Percentiles rank a stretch among this genome's conserved stretches.
These are phyloP conservation scores for Boletus tomentosulus DNA, from an alignment of 768 basidiomycete genomes.

Conservation along the genomic window DNA sequence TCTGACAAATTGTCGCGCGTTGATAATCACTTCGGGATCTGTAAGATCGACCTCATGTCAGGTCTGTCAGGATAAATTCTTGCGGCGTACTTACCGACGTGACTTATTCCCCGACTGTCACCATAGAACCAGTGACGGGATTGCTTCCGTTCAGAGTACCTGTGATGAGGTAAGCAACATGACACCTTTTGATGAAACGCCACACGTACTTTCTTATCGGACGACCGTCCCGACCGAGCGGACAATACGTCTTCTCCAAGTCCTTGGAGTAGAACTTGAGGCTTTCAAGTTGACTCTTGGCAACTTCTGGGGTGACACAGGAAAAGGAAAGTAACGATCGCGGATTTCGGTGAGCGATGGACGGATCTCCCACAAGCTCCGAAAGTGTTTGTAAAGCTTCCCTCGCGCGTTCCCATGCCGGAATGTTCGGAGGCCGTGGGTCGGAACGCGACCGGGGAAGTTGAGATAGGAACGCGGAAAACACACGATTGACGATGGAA, in stretches of 20 bases:
- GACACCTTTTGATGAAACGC: background rate
- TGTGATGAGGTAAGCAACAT: constrained; percentile 17
- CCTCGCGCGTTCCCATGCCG: constrained; percentile 48
- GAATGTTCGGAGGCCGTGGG: constrained; percentile 33
- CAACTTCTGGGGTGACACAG: constrained; percentile 49
- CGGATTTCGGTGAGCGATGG: constrained; percentile 49
- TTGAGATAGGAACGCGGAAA: constrained; percentile 56
- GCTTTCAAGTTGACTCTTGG: constrained; percentile 48
- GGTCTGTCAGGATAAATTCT: background rate
- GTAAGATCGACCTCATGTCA: constrained; percentile 4
- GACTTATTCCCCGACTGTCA: constrained; percentile 52
- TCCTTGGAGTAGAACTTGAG: constrained; percentile 46
- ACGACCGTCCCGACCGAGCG: constrained; percentile 52
- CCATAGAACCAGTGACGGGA: constrained; percentile 61
- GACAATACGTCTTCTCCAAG: constrained; percentile 46
- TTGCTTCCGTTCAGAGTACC: constrained; percentile 54
- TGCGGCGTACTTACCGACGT: constrained; percentile 40
- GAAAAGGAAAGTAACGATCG: constrained; percentile 66
- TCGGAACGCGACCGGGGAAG: constrained; percentile 50
- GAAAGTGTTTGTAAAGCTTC: constrained; percentile 51
- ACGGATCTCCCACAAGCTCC: constrained; percentile 43
- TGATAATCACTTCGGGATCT: constrained; percentile 24
- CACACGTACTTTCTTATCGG: constrained; percentile 53
- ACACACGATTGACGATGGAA: constrained; percentile 61
- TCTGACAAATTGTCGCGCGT: constrained; percentile 15